Evolutionary conservation across 306 rosid genomes (phyloP), one percentile per base, ranked within the genome.

Genomic region (Vigna unguiculata): DNA sequence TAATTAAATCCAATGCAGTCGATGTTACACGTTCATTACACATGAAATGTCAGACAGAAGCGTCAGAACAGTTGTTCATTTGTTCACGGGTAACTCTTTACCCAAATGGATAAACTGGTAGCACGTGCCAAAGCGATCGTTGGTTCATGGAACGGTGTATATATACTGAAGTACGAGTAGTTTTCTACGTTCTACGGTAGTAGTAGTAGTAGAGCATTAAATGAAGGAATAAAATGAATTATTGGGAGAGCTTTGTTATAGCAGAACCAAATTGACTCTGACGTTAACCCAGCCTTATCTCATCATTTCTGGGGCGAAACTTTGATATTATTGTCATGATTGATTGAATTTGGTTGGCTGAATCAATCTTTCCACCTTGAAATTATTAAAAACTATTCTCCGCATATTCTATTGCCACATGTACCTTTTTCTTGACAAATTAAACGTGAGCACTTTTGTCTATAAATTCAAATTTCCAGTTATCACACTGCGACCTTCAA

Each of bases 81-180:
- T 67, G 70, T 57, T 80, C 75, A 80, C 46, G 69, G 38, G 79
- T 61, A 14, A 73, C 49, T 13, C 75, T 60, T 60, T n/a, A 10
- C 20, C 4, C 14, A 41, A 41, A 7, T 22, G 25, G 59, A 78
- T 47, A 47, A 60, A 63, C 16, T 58, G 53, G 47, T 9, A 28
- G 79, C 79, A 80, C 79, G 74, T 80, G 83, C 71, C 21, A 53
- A 36, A 66, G 9, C 36, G 11, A 25, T 53, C 9, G 41, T 61
- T 38, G 10, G 59, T 12, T 47, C 28, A 34, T 64, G 11, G 14
- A 53, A 4, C 8, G 7, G 14, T 52, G 9, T 19, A 52, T 53
- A 53, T 20, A 20, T 4, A 53, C 60, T 2, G 10, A 15, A 19
- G 4, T 20, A 25, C 5, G 0, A 7, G 66, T 13, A 15, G 3